Evolutionary conservation across 1,284 basidiomycete genomes (phyloP).

Genomic region (Cryptococcus wingfieldii): DNA sequence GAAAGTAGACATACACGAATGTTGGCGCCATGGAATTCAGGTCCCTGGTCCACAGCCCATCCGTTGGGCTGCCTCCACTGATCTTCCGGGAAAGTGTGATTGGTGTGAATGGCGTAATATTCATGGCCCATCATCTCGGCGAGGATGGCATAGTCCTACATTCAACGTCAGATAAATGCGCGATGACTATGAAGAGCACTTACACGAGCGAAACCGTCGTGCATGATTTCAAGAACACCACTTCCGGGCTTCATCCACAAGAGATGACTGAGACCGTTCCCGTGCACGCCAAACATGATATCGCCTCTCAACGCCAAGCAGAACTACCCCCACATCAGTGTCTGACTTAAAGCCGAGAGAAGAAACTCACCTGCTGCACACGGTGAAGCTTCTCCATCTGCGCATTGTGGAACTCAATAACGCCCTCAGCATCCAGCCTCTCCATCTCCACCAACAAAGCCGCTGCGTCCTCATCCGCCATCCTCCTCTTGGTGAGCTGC

Average conservation of each 20-base stretch:
- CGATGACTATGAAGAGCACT: conserved; percentile 1
- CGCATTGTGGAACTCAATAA: conserved; percentile 25
- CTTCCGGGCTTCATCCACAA: conserved; percentile 23
- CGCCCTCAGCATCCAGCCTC: conserved; percentile 16
- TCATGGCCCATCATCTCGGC: conserved; percentile 25
- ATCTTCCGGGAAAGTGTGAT: conserved; percentile 19
- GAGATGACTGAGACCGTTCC: conserved; percentile 27
- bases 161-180: not conserved
- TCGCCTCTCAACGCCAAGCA: conserved; percentile 8
- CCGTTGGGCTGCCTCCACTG: conserved; percentile 18
- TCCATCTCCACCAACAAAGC: conserved; percentile 17
- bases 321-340: conserved; percentile 2
- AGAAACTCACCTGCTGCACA: conserved; percentile 15
- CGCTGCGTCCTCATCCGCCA: conserved; percentile 15
- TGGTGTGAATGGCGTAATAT: conserved; percentile 24
- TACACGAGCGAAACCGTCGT: conserved; percentile 20
- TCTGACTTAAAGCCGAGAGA: not conserved
- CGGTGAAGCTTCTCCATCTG: conserved; percentile 19
- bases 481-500: conserved; percentile 14
- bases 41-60: conserved; percentile 8
- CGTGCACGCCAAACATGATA: conserved; percentile 22
- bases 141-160: conserved; percentile 20
- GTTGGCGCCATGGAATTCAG: conserved; percentile 14
- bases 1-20: conserved; percentile 12
- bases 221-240: conserved; percentile 23